These are phyloP conservation scores for Calonectria ilicicola DNA, from an alignment of 2,329 filamentous ascomycete genomes.

Conservation along the genomic window DNA sequence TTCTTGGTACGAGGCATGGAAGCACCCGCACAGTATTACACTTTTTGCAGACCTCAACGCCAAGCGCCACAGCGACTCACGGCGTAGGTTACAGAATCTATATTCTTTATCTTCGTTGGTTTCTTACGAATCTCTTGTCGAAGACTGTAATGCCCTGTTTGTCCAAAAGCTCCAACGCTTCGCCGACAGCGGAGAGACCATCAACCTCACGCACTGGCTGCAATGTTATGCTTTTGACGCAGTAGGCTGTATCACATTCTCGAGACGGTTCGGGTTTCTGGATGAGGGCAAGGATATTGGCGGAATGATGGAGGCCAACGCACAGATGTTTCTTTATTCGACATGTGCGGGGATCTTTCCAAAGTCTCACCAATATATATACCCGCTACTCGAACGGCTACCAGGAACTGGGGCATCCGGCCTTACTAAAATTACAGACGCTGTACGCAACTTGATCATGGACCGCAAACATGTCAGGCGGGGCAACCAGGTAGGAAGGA, in stretches of 20 bases:
- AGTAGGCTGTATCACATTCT: neutral
- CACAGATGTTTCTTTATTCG: neutral
- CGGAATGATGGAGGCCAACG: neutral
- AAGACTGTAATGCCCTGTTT: neutral
- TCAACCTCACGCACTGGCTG: neutral
- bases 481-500: neutral
- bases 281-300: neutral
- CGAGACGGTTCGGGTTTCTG: neutral
- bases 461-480: neutral
- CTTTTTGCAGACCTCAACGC: neutral
- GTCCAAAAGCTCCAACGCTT: neutral
- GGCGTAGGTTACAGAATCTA: neutral
- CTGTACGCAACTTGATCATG: neutral
- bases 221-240: neutral
- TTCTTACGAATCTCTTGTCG: neutral
- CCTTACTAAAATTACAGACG: neutral
- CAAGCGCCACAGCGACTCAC: neutral
- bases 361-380: neutral
- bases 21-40: neutral
- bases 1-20: neutral
- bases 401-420: neutral
- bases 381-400: neutral
- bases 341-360: neutral
- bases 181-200: neutral
- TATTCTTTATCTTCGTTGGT: neutral